Base-by-base conservation (phyloP, 139 green algal species). In the Chara braunii region DNA sequence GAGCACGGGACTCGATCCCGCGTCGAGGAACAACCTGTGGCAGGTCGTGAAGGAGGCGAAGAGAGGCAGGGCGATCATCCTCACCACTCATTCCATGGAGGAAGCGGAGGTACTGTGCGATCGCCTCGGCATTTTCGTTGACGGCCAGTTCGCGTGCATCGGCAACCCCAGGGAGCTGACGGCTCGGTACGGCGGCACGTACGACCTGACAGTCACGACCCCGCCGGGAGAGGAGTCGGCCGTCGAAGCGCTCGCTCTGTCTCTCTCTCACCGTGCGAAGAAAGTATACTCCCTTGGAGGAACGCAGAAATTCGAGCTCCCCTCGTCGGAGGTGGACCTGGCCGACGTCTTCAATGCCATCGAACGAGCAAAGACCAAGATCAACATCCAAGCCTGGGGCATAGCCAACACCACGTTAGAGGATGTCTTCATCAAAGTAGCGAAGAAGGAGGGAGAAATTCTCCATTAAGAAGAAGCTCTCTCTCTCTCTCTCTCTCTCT, bases 361-460 rank as follows among this genome's bases (percentile, higher is more conserved):
- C 18, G 52, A 53, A 29, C 43, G 51, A 28, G 58, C 59, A 5
- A 72, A 72, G 60, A 2, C 11, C 18, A 5, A 65, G 43, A 6
- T 88, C 34, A 28, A 72, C 0, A 60, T 94, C 44, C 37, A 88
- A 28, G 89, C 95, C 51, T 95, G 89, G 89, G 88, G 83, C 8
- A 81, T 95, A 14, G 78, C 80, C 61, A 94, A 92, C 58, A 91
- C 86, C 3, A 94, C 85, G 14, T 83, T 95, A 48, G 90, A 96
- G 72, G 89, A 96, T 56, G 88, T 95, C 7, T 90, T 88, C 64
- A 80, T 95, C 50, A 77, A 66, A 33, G 76, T 86, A 42, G 62
- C 77, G 28, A 78, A 70, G 35, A 61, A 72, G 22, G 60, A n/a
- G n/a, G n/a, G n/a, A n/a, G n/a, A n/a, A n/a, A n/a, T n/a, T n/a